Conservation (phyloP, 2,329 filamentous ascomycete species). For the Elsinoe necatrix region DNA sequence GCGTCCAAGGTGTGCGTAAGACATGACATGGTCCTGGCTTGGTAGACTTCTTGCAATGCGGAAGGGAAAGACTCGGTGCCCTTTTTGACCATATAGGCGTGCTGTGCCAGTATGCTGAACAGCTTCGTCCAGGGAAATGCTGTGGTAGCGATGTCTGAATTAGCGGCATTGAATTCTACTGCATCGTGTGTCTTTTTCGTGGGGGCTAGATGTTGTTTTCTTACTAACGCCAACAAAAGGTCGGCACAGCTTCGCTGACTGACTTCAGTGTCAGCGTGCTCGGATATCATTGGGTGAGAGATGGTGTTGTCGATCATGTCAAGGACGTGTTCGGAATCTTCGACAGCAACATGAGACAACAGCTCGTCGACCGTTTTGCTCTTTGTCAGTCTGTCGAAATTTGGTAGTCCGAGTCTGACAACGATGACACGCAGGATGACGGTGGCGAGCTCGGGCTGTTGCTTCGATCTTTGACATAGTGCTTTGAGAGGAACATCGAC, state of each 20-base stretch:
- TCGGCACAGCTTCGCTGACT: conserved; percentile 45
- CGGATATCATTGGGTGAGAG: conserved; percentile 34
- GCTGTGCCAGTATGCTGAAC: conserved; percentile 22
- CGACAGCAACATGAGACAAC: conserved; percentile 50
- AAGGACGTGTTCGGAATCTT: conserved; percentile 45
- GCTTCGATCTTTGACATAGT: conserved; percentile 56
- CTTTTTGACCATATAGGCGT: conserved; percentile 32
- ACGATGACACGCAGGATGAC: conserved; percentile 60
- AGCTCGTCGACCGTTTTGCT: conserved; percentile 75
- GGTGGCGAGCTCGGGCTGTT: conserved; percentile 51
- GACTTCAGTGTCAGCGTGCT: conserved; percentile 38
- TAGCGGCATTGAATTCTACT: no score
- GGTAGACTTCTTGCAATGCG: conserved; percentile 43
- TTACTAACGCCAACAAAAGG: conserved; percentile 44
- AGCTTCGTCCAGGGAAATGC: conserved; percentile 22
- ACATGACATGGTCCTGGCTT: conserved; percentile 47
- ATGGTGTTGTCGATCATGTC: conserved; percentile 43
- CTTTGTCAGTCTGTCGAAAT: conserved; percentile 79
- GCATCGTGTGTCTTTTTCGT: no score
- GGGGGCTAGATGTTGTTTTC: conserved; percentile 25
- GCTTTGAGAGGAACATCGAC: conserved; percentile 67
- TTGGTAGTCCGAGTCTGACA: conserved; percentile 59
- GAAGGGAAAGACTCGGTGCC: conserved; percentile 32
- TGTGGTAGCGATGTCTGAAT: background rate
- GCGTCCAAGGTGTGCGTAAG: conserved; percentile 34